phyloP scores from a whole-genome alignment of 2,329 filamentous ascomycete species.

The Zymoseptoria brevis region DNA sequence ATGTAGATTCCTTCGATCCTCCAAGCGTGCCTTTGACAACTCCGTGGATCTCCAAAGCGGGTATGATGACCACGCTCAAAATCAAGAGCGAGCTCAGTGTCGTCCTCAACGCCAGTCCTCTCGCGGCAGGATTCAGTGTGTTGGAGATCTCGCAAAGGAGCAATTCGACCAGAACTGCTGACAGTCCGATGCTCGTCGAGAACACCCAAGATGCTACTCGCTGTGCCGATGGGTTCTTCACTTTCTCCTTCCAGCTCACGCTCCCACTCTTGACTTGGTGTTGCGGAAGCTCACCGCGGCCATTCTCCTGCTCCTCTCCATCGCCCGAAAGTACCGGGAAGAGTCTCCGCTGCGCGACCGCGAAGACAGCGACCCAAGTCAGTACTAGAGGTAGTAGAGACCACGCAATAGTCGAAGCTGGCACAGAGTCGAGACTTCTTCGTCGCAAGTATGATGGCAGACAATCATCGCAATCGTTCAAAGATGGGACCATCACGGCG shows the following conservation, averaged over 20 bases:
- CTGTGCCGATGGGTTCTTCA: conserved; percentile 25
- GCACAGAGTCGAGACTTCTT: conserved; percentile 35
- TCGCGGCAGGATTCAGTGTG: conserved; percentile 58
- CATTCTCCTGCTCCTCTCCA: conserved; percentile 51
- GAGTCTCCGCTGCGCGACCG: conserved; percentile 58
- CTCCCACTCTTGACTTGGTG: conserved; percentile 36
- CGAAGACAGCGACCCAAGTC: conserved; percentile 58
- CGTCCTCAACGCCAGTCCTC: conserved; percentile 58
- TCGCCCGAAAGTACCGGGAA: conserved; percentile 62
- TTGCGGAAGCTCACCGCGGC: conserved; percentile 49
- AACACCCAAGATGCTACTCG: conserved; percentile 52
- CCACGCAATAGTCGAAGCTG: conserved; percentile 47
- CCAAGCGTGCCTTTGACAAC: conserved; percentile 44
- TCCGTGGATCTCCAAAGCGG: conserved; percentile 65
- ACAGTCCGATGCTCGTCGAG: conserved; percentile 66
- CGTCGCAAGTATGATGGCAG: conserved; percentile 44
- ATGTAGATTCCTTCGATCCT: conserved; percentile 55
- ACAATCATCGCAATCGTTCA: conserved; percentile 50
- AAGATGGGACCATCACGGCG: conserved; percentile 27
- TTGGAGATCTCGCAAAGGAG: conserved; percentile 80
- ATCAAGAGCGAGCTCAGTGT: conserved; percentile 65
- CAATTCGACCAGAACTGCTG: conserved; percentile 68
- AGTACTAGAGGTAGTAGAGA: conserved; percentile 61
- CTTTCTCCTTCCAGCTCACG: conserved; percentile 10
- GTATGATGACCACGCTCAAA: conserved; percentile 65